phyloP scores from a whole-genome alignment of 768 basidiomycete genomes.

The Termitomyces sp. region DNA sequence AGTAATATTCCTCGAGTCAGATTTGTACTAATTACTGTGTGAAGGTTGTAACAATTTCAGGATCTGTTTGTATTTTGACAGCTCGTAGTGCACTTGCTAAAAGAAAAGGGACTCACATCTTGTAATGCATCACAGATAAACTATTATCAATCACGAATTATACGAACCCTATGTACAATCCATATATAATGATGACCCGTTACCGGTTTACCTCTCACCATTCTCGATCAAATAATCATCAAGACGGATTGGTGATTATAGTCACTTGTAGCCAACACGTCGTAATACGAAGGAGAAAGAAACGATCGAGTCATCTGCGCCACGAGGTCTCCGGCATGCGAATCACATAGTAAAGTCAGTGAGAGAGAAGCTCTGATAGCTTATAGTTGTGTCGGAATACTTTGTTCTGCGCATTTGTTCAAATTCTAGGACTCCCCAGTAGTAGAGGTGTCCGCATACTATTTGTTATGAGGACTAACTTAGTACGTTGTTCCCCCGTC shows the following conservation, averaged over 20 bases:
- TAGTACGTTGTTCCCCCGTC: neutral
- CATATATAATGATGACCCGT: neutral
- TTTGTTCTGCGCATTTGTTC: neutral
- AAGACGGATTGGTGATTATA: neutral
- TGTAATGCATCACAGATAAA: slow-evolving; percentile 5
- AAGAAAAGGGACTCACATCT: slow-evolving; percentile 22
- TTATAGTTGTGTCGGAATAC: neutral
- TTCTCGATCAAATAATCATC: neutral
- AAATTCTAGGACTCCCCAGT: neutral
- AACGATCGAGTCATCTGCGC: neutral
- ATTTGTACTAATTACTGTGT: neutral
- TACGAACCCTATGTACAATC: neutral
- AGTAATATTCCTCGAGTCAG: slow-evolving; percentile 10
- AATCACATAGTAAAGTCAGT: neutral
- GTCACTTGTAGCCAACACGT: neutral
- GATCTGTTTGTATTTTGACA: slow-evolving; percentile 25
- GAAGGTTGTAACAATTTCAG: slow-evolving; percentile 29
- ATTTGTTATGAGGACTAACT: neutral
- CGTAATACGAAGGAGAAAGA: neutral
- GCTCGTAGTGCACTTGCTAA: slow-evolving; percentile 26
- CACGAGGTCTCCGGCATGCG: neutral
- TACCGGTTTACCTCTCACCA: neutral
- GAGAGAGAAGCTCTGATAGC: neutral
- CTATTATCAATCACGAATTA: neutral
- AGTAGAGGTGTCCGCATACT: neutral